Evolutionary conservation across 1,139 yeast species (phyloP).

Genomic region (Citeromyces hawaiiensis): DNA sequence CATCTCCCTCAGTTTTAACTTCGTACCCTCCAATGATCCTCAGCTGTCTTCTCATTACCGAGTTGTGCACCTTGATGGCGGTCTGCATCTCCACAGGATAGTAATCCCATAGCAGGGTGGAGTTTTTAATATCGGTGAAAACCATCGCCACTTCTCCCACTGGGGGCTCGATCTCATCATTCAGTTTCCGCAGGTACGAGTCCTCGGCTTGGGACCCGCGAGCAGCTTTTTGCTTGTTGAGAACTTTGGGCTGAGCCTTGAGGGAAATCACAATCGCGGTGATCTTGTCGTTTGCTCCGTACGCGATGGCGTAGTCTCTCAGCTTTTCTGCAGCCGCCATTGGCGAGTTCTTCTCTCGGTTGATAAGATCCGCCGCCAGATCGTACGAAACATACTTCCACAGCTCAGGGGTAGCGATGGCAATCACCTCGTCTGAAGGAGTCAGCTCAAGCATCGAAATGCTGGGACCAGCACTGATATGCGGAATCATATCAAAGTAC

Average conservation of each 20-base stretch:
- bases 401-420: constrained; percentile 72
- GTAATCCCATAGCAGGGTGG: constrained; percentile 88
- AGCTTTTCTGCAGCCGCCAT: constrained; percentile 88
- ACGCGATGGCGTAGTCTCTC: constrained; percentile 88
- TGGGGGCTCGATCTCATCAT: constrained; percentile 92
- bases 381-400: constrained; percentile 83
- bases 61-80: constrained; percentile 88
- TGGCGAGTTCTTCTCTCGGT: constrained; percentile 74
- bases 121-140: constrained; percentile 92
- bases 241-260: constrained; percentile 22
- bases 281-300: constrained; percentile 77
- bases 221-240: constrained; percentile 36
- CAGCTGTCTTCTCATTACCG: constrained; percentile 86
- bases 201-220: constrained; percentile 54
- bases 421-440: constrained; percentile 69
- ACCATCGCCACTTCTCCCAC: constrained; percentile 90
- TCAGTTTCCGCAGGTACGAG: constrained; percentile 67
- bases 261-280: constrained; percentile 74
- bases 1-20: constrained; percentile 98
- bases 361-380: constrained; percentile 80
- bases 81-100: constrained; percentile 93
- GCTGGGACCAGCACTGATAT: constrained; percentile 81
- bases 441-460: constrained; percentile 49
- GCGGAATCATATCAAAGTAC: constrained; percentile 75
- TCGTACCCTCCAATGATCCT: constrained; percentile 94